Base-by-base conservation (phyloP, 345 rosid genomes). In the Geranium brycei region DNA sequence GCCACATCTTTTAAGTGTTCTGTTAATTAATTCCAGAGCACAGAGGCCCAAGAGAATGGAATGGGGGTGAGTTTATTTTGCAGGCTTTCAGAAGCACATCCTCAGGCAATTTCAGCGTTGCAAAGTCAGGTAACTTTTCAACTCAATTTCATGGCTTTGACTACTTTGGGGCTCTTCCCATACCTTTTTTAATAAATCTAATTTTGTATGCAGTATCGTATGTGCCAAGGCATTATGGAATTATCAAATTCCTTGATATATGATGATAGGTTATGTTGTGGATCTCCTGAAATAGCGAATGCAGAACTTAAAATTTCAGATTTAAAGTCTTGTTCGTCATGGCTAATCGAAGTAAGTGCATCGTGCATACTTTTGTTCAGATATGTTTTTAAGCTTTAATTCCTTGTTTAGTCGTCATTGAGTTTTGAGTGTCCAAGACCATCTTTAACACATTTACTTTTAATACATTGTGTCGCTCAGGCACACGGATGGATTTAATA, bases 31-130 rank as follows among this genome's bases (percentile, higher is more conserved):
- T 66, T 72, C 7, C 73, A 93, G 99, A 90, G 91, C 80, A 63
- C 75, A 19, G 99, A 93, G 81, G 99, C 95, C 74, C 87, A 82
- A 69, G 99, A 93, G 72, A 88, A 82, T 68, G 99, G 97, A 67
- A 80, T 93, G 85, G 96, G 91, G 66, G 67, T 85, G 76, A 93
- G 99, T 85, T 82, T 93, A 87, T 93, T 93, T 73, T 82, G 97
- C 70, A 83, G 88, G 78, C 91, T 93, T 51, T 93, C 97, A 56
- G 99, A 93, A 80, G 97, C 95, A 56, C 97, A 93, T 80, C 97
- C 99, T 62, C 95, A 93, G 64, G 91, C 99, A 74, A 90, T 93
- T 69, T 87, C 96, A 68, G 86, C 90, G 63, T 72, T 93, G 78
- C 97, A 90, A 72, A 88, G 91, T 86, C 99, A 93, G 97, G 99